phyloP scores from a whole-genome alignment of 2,329 filamentous ascomycete genomes.

The Cercospora zeina region DNA sequence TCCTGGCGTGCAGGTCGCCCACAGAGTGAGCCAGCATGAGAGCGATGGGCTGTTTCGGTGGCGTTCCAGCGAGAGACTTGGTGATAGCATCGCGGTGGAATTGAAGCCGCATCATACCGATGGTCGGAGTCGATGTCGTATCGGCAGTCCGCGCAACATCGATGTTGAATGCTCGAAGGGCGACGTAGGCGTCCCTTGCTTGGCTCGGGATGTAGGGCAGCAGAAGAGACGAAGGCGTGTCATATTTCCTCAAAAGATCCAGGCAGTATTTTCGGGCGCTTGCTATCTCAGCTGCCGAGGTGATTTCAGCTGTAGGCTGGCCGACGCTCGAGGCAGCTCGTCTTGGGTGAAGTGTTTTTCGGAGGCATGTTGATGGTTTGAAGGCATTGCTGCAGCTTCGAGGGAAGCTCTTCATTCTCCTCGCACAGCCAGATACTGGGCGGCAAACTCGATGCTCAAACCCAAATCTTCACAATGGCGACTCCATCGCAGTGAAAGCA shows the following conservation, averaged over 20 bases:
- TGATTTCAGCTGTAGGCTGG: constrained; percentile 30
- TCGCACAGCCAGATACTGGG: neutral
- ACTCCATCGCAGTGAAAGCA: constrained; percentile 5
- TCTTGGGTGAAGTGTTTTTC: constrained; percentile 11
- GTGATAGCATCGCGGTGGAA: constrained; percentile 90
- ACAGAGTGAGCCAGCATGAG: constrained; percentile 76
- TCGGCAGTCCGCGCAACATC: constrained; percentile 89
- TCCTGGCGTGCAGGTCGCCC: constrained; percentile 54
- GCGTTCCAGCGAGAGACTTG: constrained; percentile 71
- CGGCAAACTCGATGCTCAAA: neutral
- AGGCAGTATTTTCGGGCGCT: constrained; percentile 60
- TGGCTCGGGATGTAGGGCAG: constrained; percentile 77
- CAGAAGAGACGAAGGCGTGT: constrained; percentile 84
- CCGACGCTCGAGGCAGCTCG: constrained; percentile 30
- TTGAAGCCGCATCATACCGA: constrained; percentile 85
- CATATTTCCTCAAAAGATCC: constrained; percentile 70
- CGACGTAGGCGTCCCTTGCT: constrained; percentile 79
- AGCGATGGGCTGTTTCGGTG: constrained; percentile 88
- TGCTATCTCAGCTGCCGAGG: constrained; percentile 49
- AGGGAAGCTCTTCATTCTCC: constrained; percentile 16
- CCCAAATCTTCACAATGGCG: neutral
- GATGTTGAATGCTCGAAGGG: constrained; percentile 87
- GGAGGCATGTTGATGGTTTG: constrained; percentile 8
- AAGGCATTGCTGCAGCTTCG: constrained; percentile 5
- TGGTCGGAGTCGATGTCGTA: constrained; percentile 80